Evolutionary conservation across 495 filamentous ascomycete genomes (phyloP), one percentile per base, ranked within the genome.

Genomic region (Penicillium silybi): DNA sequence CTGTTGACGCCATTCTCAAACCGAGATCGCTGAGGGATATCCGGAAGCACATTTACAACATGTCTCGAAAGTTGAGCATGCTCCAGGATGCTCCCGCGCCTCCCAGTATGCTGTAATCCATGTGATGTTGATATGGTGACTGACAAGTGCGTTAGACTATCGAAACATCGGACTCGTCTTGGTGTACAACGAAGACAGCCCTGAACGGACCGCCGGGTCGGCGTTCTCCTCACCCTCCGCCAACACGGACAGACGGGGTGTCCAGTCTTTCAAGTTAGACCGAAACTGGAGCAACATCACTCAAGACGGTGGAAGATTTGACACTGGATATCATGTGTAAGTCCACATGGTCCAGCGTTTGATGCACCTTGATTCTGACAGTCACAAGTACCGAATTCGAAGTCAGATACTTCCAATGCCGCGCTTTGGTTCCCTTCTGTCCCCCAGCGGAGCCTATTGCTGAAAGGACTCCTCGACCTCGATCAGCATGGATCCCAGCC

Each of bases 301-400:
- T 6, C 3, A 41, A 4, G 8, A 11, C n/a, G 29, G 38, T 17
- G 35, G 25, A 2, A 18, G 26, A 13, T 32, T 50, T 17, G 47
- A 50, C 19, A 32, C 25, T 23, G 47, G 47, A 23, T 50, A 20
- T 18, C 41, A 50, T 27, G 22, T 15, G 47, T 43, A 25, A 50
- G 38, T 38, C 16, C n/a, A 10, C 6, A 7, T 8, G 20, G 8
- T 29, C 26, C 2, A 32, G 11, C 29, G 6, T 10, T 32, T 16
- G 45, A 25, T 20, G 29, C 8, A 17, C 16, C n/a, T 25, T 17
- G 34, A 23, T 6, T 2, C 29, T 53, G 26, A 48, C 20, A 9
- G 23, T 16, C 17, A 48, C 25, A 41, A 56, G 50, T 20, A 44
- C 41, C 4, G 13, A 20, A 3, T 29, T 53, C 18, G 39, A 41